phyloP scores from a whole-genome alignment of 2,329 filamentous ascomycete genomes.

The Alternaria sp. region DNA sequence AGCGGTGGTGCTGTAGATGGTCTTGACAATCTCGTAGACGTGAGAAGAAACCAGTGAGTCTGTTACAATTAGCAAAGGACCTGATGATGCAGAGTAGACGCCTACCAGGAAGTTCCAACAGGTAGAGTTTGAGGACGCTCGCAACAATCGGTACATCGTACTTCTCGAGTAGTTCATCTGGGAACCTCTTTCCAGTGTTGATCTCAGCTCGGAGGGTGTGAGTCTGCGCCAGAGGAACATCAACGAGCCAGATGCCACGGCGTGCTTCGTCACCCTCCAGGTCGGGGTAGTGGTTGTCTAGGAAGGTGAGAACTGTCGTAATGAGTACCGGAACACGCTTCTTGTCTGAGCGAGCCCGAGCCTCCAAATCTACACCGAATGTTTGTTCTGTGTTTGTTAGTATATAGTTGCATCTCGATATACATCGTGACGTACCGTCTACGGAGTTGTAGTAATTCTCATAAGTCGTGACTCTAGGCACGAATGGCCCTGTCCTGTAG shows the following conservation, averaged over 20 bases:
- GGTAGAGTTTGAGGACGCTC: conserved; percentile 89
- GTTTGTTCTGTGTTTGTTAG: conserved; percentile 72
- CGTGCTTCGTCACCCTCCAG: conserved; percentile 95
- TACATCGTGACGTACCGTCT: conserved; percentile 61
- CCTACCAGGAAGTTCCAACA: conserved; percentile 91
- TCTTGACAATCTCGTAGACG: conserved; percentile 98
- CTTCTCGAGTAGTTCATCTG: conserved; percentile 77
- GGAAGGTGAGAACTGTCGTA: conserved; percentile 90
- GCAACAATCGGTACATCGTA: conserved; percentile 96
- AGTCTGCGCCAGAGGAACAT: conserved; percentile 83
- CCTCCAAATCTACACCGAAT: conserved; percentile 97
- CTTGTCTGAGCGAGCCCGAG: conserved; percentile 87
- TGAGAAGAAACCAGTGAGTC: conserved; percentile 98
- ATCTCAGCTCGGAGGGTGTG: conserved; percentile 83
- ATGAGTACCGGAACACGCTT: conserved; percentile 94
- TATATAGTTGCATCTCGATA: not conserved
- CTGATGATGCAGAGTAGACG: not conserved
- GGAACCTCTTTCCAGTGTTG: conserved; percentile 84
- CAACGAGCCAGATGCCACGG: conserved; percentile 90
- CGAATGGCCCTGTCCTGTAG: conserved; percentile 92
- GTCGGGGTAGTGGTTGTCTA: conserved; percentile 96
- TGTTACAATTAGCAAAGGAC: conserved; percentile 48
- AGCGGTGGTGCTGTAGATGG: conserved; percentile 88
- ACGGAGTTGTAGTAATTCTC: conserved; percentile 99
- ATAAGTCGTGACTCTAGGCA: conserved; percentile 88